Evolutionary conservation across 306 rosid species (phyloP).

Genomic region (Malus asiatica): DNA sequence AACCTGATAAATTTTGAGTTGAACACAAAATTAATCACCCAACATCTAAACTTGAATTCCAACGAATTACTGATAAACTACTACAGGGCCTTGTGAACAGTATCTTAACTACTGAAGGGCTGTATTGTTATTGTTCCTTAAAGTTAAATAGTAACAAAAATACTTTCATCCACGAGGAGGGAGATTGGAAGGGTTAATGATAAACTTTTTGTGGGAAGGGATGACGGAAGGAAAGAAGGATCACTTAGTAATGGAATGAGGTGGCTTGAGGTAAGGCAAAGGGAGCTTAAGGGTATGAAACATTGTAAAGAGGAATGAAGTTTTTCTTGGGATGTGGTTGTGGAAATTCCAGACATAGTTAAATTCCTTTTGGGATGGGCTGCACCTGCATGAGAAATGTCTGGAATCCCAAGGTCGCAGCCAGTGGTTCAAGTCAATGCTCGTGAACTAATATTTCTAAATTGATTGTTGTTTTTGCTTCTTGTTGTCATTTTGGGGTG

Average conservation of each 20-base stretch:
- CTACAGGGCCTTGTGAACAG: neutral
- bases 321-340: neutral
- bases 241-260: neutral
- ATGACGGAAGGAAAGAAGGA: neutral
- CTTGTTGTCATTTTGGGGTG: neutral
- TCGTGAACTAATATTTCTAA: neutral
- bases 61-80: neutral
- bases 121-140: neutral
- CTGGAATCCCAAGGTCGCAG: neutral
- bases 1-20: neutral
- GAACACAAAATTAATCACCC: too few relatives aligned
- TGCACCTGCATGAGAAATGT: neutral
- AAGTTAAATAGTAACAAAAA: neutral
- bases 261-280: neutral
- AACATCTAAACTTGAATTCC: too few relatives aligned
- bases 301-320: neutral
- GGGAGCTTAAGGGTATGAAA: neutral
- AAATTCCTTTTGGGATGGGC: neutral
- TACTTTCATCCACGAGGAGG: neutral
- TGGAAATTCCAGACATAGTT: neutral
- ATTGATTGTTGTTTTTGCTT: neutral
- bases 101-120: neutral
- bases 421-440: neutral
- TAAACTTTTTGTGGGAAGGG: neutral
- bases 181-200: neutral